A percentile compares a stretch with the other conserved stretches of the same genome.
Evolutionary conservation across 2,329 filamentous ascomycete genomes (phyloP).

Genomic region (Lasiodiplodia sp.): DNA sequence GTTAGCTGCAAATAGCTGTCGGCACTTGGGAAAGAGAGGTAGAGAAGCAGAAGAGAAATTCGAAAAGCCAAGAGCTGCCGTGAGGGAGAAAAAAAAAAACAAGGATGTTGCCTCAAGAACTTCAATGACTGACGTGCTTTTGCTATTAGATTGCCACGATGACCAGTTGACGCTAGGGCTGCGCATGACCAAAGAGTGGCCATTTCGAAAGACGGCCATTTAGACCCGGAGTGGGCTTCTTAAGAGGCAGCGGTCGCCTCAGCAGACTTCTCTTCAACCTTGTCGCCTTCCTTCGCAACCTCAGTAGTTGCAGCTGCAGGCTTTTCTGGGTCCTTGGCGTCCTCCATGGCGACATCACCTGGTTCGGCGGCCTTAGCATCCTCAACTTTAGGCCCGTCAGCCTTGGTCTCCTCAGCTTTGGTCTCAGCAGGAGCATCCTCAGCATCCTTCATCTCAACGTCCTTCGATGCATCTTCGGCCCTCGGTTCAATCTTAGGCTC

Average conservation of each 20-base stretch:
- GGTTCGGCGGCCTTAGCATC: slow-evolving; percentile 36
- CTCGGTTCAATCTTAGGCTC: slow-evolving; percentile 46
- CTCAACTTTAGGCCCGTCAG: slow-evolving; percentile 39
- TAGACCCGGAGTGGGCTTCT: not conserved
- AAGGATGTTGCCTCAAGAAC: not conserved
- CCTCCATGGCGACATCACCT: not conserved
- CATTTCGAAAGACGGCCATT: not conserved
- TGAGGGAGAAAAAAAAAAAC: not conserved
- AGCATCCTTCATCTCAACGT: slow-evolving; percentile 45
- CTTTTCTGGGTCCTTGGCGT: not conserved
- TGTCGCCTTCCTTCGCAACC: not conserved
- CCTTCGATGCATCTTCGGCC: slow-evolving; percentile 41
- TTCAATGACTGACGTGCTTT: slow-evolving; percentile 16
- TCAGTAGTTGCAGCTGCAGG: slow-evolving; percentile 1
- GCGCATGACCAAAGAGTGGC: not conserved
- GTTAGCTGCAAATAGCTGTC: not conserved
- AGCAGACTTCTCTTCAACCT: not conserved
- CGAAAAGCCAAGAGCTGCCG: not conserved
- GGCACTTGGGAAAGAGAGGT: not conserved
- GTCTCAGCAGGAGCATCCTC: slow-evolving; percentile 35
- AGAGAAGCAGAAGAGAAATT: not conserved
- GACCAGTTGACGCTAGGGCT: too few species aligned
- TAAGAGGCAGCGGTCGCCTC: slow-evolving; percentile 5
- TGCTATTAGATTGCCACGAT: not conserved
- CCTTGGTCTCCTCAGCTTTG: slow-evolving; percentile 31